Conservation (phyloP, 1,284 basidiomycete species). For the Meira nashicola region DNA sequence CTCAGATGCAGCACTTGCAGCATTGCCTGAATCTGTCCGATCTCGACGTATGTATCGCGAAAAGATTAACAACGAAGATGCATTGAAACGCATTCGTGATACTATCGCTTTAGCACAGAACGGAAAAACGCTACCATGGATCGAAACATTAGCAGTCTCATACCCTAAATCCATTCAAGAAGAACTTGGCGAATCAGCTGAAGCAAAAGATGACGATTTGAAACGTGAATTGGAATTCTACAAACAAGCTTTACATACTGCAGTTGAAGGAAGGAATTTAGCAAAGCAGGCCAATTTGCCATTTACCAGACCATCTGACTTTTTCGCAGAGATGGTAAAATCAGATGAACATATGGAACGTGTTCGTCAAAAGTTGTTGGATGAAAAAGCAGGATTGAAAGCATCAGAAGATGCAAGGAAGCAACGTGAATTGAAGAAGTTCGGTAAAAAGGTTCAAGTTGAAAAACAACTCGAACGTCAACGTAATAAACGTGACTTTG, state of each 20-base stretch:
- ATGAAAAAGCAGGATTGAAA: constrained; percentile 84
- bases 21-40: constrained; percentile 40
- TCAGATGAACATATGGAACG: constrained; percentile 94
- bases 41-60: constrained; percentile 36
- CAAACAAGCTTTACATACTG: constrained; percentile 84
- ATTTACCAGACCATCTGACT: constrained; percentile 89
- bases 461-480: constrained; percentile 78
- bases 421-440: constrained; percentile 94
- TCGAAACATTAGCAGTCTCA: constrained; percentile 45
- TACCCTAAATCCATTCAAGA: constrained; percentile 31
- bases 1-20: constrained; percentile 17
- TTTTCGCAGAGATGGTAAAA: constrained; percentile 99
- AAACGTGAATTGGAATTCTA: constrained; percentile 93
- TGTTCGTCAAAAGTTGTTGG: constrained; percentile 81
- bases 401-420: constrained; percentile 84
- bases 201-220: constrained; percentile 67
- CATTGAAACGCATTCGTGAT: constrained; percentile 36
- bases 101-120: constrained; percentile 33
- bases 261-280: constrained; percentile 68
- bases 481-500: constrained; percentile 72
- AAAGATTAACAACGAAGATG: constrained; percentile 46
- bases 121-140: constrained; percentile 36
- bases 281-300: constrained; percentile 71
- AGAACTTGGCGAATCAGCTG: constrained; percentile 58
- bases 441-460: constrained; percentile 89